Evolutionary conservation across 2,329 filamentous ascomycete genomes (phyloP), one percentile per base, ranked within the genome.

Genomic region (Cladosporium oxysporum): DNA sequence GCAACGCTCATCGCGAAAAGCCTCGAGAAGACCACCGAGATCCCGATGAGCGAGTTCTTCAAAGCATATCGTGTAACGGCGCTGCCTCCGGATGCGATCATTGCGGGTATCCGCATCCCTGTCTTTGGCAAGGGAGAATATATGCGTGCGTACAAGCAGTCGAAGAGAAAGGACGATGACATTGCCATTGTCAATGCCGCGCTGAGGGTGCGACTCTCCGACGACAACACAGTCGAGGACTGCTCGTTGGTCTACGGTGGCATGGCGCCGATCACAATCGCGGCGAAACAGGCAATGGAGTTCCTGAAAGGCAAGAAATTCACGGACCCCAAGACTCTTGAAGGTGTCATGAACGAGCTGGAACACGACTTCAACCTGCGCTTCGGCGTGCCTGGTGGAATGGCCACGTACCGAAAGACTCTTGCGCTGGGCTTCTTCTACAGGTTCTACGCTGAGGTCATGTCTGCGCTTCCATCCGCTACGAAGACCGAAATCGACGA

Each of bases 151-250:
- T 98, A 97, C 79, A 99, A 99, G 79, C 94, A 98, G 77, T 88
- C 95, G 0, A 99, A 99, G 82, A 84, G 95, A 70, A 98, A 98
- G 76, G 95, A 99, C 73, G 95, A 99, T 73, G 95, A 99, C 75
- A 98, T 99, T 75, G 95, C 95, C 2, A 98, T 99, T 72, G 95
- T 98, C 28, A 98, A 96, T 58, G 88, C 91, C 31, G 93, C 94
- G 1, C 79, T 98, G 66, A 87, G 92, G 41, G 84, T 98, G 5
- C 87, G 85, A 5, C 79, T 98, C 2, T 85, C 89, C 47, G 85
- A 90, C 2, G 83, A 84, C 1, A 87, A 94, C 50, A 76, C 87
- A 1, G 91, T 98, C 6, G 84, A 88, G 67, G 88, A 89, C 69
- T 89, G 87, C 67, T 92, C 90, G 72, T 83, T 99, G 26, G 91